phyloP scores from a whole-genome alignment of 768 basidiomycete genomes.

The Naganishia kalamii region DNA sequence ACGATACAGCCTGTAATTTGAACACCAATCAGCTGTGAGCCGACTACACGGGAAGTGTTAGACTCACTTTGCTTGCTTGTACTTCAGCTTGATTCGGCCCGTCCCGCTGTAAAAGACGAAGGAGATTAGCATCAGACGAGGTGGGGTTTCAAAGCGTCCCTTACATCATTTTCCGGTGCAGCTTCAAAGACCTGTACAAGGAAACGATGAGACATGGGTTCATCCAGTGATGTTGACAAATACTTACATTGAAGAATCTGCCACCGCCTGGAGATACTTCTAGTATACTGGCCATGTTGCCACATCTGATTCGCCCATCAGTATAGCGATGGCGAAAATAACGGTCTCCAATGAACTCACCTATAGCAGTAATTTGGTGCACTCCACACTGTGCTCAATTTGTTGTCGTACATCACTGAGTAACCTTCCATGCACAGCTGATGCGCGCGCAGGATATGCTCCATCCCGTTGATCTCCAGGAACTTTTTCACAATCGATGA shows the following conservation, averaged over 20 bases:
- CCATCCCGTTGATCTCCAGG: constrained; percentile 89
- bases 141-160: constrained; percentile 16
- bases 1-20: constrained; percentile 14
- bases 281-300: constrained; percentile 91
- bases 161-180: constrained; percentile 85
- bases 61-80: constrained; percentile 36
- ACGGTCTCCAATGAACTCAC: constrained; percentile 27
- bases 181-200: constrained; percentile 62
- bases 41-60: not conserved
- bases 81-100: constrained; percentile 38
- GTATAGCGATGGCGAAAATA: not conserved
- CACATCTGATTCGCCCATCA: constrained; percentile 55
- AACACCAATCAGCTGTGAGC: not conserved
- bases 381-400: constrained; percentile 95
- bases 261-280: constrained; percentile 82
- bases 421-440: constrained; percentile 99
- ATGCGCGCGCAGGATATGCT: constrained; percentile 93
- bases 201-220: not conserved
- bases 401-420: constrained; percentile 91
- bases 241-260: constrained; percentile 81
- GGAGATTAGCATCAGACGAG: not conserved
- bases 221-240: not conserved
- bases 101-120: constrained; percentile 26
- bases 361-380: constrained; percentile 97
- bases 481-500: constrained; percentile 97